phyloP scores from a whole-genome alignment of 371 early-diverging fungal genomes.

The Mucor mucedo region DNA sequence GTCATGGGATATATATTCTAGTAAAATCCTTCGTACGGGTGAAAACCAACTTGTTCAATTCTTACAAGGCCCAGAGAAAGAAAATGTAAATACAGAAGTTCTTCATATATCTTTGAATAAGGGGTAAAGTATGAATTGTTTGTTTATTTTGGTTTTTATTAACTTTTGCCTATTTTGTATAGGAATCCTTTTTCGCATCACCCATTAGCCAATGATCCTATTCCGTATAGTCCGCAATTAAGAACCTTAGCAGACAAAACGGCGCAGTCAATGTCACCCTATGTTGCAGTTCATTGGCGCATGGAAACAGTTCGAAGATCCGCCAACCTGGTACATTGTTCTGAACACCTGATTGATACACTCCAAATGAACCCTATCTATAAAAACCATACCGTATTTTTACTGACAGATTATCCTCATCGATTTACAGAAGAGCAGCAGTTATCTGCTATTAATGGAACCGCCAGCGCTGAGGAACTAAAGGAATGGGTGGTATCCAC shows the following conservation, averaged over 20 bases:
- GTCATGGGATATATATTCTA: not conserved
- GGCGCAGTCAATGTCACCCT: slow-evolving; percentile 20
- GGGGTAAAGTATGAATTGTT: not conserved
- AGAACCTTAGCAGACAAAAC: not conserved
- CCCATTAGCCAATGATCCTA: not conserved
- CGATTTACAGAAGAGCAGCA: slow-evolving; percentile 33
- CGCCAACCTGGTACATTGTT: slow-evolving; percentile 45
- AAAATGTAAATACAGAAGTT: not conserved
- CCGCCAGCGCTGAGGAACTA: not conserved
- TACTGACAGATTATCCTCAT: slow-evolving; percentile 57
- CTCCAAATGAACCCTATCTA: slow-evolving; percentile 15
- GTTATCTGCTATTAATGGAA: slow-evolving; percentile 6
- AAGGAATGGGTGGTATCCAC: not conserved
- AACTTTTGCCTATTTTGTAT: not conserved
- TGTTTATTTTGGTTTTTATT: too few relatives aligned
- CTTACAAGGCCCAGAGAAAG: not conserved
- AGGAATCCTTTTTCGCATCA: not conserved
- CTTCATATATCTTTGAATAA: not conserved
- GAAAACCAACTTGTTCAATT: not conserved
- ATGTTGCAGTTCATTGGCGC: slow-evolving; percentile 57
- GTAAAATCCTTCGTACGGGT: not conserved
- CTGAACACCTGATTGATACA: slow-evolving; percentile 35
- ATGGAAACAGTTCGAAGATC: slow-evolving; percentile 52
- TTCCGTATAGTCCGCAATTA: not conserved
- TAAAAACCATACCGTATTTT: slow-evolving; percentile 26